These are phyloP conservation scores for Serendipita sp. DNA, from an alignment of 768 basidiomycete species.

Conservation along the genomic window DNA sequence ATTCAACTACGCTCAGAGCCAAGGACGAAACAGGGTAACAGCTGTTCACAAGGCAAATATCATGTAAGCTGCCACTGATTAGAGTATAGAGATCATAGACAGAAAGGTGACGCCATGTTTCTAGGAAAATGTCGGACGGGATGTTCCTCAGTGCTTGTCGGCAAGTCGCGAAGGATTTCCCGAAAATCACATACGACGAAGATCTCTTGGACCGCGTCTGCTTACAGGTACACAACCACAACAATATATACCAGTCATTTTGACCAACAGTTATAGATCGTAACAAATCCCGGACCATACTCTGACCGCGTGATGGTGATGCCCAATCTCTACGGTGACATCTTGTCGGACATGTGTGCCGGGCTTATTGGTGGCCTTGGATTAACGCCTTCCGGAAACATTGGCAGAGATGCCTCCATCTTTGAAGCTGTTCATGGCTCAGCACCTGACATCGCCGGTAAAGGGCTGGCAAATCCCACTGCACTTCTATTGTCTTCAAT, in stretches of 20 bases:
- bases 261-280: conserved; percentile 35
- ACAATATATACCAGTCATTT: neutral
- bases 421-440: conserved; percentile 99
- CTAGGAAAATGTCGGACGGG: conserved; percentile 99
- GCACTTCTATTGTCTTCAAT: conserved; percentile 85
- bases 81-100: conserved; percentile 6
- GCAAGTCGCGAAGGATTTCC: conserved; percentile 90
- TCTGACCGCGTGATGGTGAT: conserved; percentile 98
- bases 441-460: conserved; percentile 96
- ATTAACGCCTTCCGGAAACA: conserved; percentile 93
- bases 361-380: conserved; percentile 97
- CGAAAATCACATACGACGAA: conserved; percentile 85
- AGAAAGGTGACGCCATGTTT: neutral
- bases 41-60: conserved; percentile 99
- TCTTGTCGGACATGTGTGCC: conserved; percentile 95
- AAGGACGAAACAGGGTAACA: conserved; percentile 80
- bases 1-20: conserved; percentile 88
- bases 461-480: conserved; percentile 97
- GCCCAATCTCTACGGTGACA: conserved; percentile 96
- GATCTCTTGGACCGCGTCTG: conserved; percentile 95
- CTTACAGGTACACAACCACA: conserved; percentile 44
- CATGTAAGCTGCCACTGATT: conserved; percentile 44
- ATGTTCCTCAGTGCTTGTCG: conserved; percentile 99
- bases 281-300: conserved; percentile 85
- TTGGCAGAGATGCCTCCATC: conserved; percentile 96